These are phyloP conservation scores for Teunomyces gatunensis DNA, from an alignment of 805 yeast genomes.

Conservation along the genomic window DNA sequence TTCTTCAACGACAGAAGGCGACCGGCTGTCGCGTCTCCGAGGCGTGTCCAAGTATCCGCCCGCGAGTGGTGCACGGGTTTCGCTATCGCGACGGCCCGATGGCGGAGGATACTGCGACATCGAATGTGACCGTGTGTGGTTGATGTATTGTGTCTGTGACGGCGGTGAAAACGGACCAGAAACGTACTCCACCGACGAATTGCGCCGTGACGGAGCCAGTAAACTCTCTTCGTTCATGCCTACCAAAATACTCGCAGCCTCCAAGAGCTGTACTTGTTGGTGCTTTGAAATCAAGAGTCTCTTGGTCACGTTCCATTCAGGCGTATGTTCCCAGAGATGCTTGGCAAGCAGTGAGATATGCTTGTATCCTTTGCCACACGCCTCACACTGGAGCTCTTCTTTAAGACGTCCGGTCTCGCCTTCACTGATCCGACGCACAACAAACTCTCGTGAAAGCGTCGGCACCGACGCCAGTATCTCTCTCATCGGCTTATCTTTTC, in stretches of 20 bases:
- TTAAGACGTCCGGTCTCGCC: constrained; percentile 84
- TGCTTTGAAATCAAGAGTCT: constrained; percentile 79
- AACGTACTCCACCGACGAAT: neutral
- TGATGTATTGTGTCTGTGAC: neutral
- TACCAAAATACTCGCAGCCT: constrained; percentile 73
- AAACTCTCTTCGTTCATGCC: constrained; percentile 56
- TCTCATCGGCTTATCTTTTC: neutral
- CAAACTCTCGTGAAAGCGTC: constrained; percentile 61
- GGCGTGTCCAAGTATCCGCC: constrained; percentile 36
- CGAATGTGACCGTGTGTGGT: constrained; percentile 36
- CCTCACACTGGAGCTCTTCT: constrained; percentile 83
- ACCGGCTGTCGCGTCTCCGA: neutral
- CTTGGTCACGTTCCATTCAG: constrained; percentile 88
- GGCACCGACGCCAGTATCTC: constrained; percentile 33
- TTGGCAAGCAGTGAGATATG: constrained; percentile 86
- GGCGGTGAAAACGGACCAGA: constrained; percentile 1
- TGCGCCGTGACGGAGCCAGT: neutral
- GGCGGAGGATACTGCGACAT: constrained; percentile 50
- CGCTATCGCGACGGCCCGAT: constrained; percentile 5
- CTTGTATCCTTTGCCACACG: constrained; percentile 89
- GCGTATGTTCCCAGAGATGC: constrained; percentile 92
- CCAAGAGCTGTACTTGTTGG: constrained; percentile 81
- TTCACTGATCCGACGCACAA: constrained; percentile 77
- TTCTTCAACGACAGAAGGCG: neutral
- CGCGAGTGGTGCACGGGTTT: constrained; percentile 10